A percentile compares a stretch with the other conserved stretches of the same genome.
phyloP scores from a whole-genome alignment of 2,329 filamentous ascomycete species.

The Colletotrichum caudatum region DNA sequence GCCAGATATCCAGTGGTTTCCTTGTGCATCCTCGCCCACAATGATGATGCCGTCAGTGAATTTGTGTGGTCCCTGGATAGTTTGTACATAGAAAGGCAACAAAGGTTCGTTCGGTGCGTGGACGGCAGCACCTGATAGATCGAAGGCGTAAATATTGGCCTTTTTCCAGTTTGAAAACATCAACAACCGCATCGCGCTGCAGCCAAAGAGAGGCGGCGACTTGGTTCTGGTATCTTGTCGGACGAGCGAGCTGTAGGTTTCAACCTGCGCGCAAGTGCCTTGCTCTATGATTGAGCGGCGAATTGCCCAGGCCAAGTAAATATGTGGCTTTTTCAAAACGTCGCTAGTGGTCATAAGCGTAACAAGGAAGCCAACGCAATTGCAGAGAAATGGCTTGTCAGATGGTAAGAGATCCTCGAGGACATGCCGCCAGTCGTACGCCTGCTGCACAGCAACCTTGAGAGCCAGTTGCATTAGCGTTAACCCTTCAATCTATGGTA shows the following conservation, averaged over 20 bases:
- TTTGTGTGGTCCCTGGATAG: neutral
- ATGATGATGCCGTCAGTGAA: neutral
- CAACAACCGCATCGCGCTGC: slow-evolving; percentile 47
- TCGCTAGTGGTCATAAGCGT: neutral
- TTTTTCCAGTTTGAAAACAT: neutral
- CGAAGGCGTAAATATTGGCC: neutral
- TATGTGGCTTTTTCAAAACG: neutral
- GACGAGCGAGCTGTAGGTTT: slow-evolving; percentile 9
- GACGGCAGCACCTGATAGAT: neutral
- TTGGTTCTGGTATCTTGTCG: slow-evolving; percentile 41
- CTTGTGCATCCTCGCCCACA: neutral
- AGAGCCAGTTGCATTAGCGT: neutral
- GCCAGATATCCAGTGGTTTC: neutral
- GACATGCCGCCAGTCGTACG: slow-evolving; percentile 9
- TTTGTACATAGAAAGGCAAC: neutral
- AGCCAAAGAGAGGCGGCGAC: slow-evolving; percentile 50
- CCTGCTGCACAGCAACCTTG: slow-evolving; percentile 17
- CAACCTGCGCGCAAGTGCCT: slow-evolving; percentile 8
- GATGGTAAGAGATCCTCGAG: neutral
- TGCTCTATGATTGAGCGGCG: slow-evolving; percentile 5
- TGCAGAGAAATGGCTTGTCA: slow-evolving; percentile 7
- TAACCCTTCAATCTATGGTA: too few species aligned
- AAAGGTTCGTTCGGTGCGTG: neutral
- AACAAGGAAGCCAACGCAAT: slow-evolving; percentile 7
- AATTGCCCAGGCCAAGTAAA: slow-evolving; percentile 3